A percentile compares a stretch with the other conserved stretches of the same genome.
Evolutionary conservation across 768 basidiomycete genomes (phyloP).

Genomic region (Fistulinella prunicolor): DNA sequence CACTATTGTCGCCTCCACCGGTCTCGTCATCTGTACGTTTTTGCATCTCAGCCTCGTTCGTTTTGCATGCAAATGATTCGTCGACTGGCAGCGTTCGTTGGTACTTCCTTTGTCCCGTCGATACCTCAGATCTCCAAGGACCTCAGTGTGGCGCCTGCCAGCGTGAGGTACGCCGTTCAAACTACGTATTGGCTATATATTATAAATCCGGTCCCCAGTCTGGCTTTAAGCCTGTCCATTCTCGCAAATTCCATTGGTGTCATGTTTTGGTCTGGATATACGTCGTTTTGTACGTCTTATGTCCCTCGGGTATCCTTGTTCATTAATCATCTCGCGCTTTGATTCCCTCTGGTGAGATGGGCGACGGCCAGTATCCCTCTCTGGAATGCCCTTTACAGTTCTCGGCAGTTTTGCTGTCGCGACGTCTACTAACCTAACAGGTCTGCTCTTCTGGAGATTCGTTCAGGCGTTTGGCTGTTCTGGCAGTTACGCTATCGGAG

Average conservation of each 20-base stretch:
- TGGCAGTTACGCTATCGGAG: conserved; percentile 52
- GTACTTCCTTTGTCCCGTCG: conserved; percentile 68
- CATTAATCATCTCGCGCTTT: not conserved
- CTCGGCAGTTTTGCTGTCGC: conserved; percentile 62
- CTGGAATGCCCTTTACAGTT: conserved; percentile 54
- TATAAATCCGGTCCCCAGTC: conserved; percentile 23
- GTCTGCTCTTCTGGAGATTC: conserved; percentile 58
- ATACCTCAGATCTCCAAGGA: conserved; percentile 73
- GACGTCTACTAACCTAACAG: conserved; percentile 37
- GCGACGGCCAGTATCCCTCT: conserved; percentile 55
- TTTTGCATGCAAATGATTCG: not conserved
- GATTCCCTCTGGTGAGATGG: conserved; percentile 50
- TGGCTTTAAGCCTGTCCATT: conserved; percentile 52
- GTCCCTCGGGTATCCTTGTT: not conserved
- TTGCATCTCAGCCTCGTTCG: not conserved
- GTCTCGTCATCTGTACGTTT: conserved; percentile 57
- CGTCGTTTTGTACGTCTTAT: conserved; percentile 43
- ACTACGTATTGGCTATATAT: not conserved
- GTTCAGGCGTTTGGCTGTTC: conserved; percentile 65
- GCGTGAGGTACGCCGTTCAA: conserved; percentile 47
- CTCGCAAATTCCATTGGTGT: conserved; percentile 43
- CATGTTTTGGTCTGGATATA: conserved; percentile 51
- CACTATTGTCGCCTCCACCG: conserved; percentile 56
- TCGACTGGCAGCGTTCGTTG: conserved; percentile 59
- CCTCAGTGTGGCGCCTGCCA: conserved; percentile 49